Evolutionary conservation across 2,329 filamentous ascomycete species (phyloP).

Genomic region (Trichoderma brevicompactum): DNA sequence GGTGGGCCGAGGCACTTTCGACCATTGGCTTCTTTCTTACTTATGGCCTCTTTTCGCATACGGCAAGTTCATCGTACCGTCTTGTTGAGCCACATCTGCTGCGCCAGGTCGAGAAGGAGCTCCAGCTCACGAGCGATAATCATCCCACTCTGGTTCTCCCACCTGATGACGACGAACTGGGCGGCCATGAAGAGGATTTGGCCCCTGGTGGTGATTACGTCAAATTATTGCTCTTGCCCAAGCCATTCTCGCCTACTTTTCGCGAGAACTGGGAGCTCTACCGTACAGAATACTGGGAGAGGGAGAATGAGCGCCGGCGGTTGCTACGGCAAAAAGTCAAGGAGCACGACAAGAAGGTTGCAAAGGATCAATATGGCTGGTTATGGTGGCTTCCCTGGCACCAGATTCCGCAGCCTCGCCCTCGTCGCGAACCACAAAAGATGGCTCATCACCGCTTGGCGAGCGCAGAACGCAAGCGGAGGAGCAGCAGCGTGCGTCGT

Average conservation of each 20-base stretch:
- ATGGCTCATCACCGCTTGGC: conserved; percentile 45
- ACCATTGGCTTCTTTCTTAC: conserved; percentile 78
- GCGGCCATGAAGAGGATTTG: conserved; percentile 85
- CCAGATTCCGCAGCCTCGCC: conserved; percentile 42
- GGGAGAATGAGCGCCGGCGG: conserved; percentile 86
- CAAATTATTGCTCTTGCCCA: conserved; percentile 86
- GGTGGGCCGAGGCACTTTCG: conserved; percentile 77
- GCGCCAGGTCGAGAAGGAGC: conserved; percentile 63
- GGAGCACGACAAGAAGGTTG: conserved; percentile 68
- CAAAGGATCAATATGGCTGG: conserved; percentile 71
- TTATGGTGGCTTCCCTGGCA: conserved; percentile 85
- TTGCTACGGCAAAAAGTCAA: conserved; percentile 72
- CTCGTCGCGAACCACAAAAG: conserved; percentile 47
- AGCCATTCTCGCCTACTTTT: conserved; percentile 93
- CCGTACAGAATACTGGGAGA: conserved; percentile 93
- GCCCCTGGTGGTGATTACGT: conserved; percentile 89
- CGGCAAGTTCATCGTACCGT: conserved; percentile 71
- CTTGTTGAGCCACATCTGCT: conserved; percentile 70
- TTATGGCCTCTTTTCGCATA: conserved; percentile 71
- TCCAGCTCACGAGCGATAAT: conserved; percentile 52
- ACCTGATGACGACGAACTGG: conserved; percentile 62
- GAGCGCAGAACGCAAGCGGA: conserved; percentile 52
- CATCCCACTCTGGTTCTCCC: conserved; percentile 50
- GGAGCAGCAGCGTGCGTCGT: conserved; percentile 58
- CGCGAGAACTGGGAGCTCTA: conserved; percentile 97